phyloP scores from a whole-genome alignment of 164 flowering plant genomes.

The Nelumbo lutea region DNA sequence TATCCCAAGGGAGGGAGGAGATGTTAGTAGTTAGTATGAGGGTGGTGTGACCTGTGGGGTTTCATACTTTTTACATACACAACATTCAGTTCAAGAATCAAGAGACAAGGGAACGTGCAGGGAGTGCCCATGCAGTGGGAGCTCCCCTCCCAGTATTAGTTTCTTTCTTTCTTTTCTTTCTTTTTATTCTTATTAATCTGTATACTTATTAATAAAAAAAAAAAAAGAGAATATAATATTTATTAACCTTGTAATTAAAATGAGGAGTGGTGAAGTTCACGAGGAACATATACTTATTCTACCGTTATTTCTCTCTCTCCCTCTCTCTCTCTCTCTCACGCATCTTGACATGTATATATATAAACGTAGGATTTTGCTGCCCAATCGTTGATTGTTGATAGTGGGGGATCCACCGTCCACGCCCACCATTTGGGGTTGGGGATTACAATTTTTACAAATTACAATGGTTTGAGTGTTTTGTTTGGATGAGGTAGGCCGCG shows the following conservation, averaged over 20 bases:
- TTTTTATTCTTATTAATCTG: background rate
- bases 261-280: slow-evolving; percentile 6
- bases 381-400: no score
- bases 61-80: background rate
- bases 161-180: background rate
- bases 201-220: background rate
- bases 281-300: slow-evolving; percentile 10
- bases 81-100: slow-evolving; percentile 12
- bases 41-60: slow-evolving; percentile 5
- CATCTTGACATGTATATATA: no score
- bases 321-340: no score
- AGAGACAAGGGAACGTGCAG: slow-evolving; percentile 43
- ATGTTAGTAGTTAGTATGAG: background rate
- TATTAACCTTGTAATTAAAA: background rate
- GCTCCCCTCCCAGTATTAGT: background rate
- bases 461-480: no score
- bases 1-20: background rate
- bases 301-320: no score
- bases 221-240: no score
- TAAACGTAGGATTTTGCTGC: no score
- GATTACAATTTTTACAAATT: no score
- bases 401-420: no score
- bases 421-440: no score
- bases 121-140: slow-evolving; percentile 32
- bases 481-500: no score